Evolutionary conservation across 2,329 filamentous ascomycete genomes (phyloP).

Genomic region (Colletotrichum brevisporum): DNA sequence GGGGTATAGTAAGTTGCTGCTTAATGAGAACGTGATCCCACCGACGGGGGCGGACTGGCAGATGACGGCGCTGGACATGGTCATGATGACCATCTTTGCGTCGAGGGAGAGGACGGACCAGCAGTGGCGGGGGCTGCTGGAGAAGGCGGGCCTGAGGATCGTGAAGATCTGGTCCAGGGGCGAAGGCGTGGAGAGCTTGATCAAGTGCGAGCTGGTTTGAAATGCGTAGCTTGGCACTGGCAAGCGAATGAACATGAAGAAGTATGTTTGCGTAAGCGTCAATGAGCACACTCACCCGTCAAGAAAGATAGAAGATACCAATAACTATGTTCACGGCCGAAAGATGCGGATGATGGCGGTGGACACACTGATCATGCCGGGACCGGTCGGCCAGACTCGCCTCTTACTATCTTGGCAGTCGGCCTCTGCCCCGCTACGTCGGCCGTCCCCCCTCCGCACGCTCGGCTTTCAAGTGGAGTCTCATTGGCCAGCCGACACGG

Average conservation of each 20-base stretch:
- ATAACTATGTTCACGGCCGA: too few species aligned
- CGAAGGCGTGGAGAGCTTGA: conserved; percentile 21
- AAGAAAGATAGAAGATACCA: too few species aligned
- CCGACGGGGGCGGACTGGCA: conserved; percentile 31
- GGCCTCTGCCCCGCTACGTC: too few species aligned
- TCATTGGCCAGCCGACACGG: neutral
- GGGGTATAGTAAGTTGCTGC: conserved; percentile 39
- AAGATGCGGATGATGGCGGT: too few species aligned
- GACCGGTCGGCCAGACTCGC: too few species aligned
- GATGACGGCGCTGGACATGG: conserved; percentile 39
- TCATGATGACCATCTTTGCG: conserved; percentile 42
- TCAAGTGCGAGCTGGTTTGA: conserved; percentile 28
- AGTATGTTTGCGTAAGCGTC: too few species aligned
- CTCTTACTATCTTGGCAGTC: too few species aligned
- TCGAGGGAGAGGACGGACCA: conserved; percentile 41
- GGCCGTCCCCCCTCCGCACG: neutral
- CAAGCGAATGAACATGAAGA: too few species aligned
- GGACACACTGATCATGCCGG: too few species aligned
- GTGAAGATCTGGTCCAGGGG: conserved; percentile 29
- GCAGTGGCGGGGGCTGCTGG: conserved; percentile 37
- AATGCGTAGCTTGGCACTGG: neutral
- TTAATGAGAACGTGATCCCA: conserved; percentile 41
- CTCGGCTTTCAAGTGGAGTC: neutral
- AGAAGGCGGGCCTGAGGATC: conserved; percentile 22
- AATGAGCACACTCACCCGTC: too few species aligned